Evolutionary conservation across 176 grass and related monocot species (phyloP), one percentile per base, ranked within the genome.

Genomic region (Aegilops tauschii): DNA sequence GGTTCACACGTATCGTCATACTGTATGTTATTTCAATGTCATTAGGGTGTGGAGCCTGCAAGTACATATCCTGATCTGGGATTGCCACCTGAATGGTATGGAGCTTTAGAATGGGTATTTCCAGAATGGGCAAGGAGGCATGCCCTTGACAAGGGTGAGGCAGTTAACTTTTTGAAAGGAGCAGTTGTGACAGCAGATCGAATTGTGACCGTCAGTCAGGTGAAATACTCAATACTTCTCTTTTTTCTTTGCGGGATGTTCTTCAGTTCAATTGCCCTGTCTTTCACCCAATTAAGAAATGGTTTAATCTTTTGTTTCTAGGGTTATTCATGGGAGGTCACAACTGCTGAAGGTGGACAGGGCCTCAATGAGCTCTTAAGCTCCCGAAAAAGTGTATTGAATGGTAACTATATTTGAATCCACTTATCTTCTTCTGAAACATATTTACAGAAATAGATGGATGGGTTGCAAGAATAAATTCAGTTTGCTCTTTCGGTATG

Each of bases 241-340:
- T 39, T 56, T 74, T 35, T 74, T 75, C 72, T 47, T 42, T 32
- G 56, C 2, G 63, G 73, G 61, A n/a, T 40, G 17, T 36, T 80
- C 27, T 71, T 76, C 44, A 85, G 14, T 42, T 10, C 69, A 4
- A 68, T 23, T 76, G 61, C 11, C 56, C 45, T 73, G 61, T 69
- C 18, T 65, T 82, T 61, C n/a, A 65, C 21, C 67, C 61, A 76
- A 37, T 76, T 62, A 65, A 64, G 72, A 82, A 81, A 72, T 73
- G 21, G 62, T 44, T 29, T 89, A 56, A n/a, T 70, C 9, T 68
- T 86, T 63, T 28, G 50, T 89, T 90, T 74, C 63, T 65, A 98
- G 97, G 97, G 97, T 62, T 98, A 98, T 85, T 92, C 94, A 82
- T 96, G 97, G 97, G 97, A 98, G 86, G 93, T 98, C 67, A 98